These are phyloP conservation scores for Excoecaria cochinchinensis DNA, from an alignment of 345 rosid species.

Conservation along the genomic window DNA sequence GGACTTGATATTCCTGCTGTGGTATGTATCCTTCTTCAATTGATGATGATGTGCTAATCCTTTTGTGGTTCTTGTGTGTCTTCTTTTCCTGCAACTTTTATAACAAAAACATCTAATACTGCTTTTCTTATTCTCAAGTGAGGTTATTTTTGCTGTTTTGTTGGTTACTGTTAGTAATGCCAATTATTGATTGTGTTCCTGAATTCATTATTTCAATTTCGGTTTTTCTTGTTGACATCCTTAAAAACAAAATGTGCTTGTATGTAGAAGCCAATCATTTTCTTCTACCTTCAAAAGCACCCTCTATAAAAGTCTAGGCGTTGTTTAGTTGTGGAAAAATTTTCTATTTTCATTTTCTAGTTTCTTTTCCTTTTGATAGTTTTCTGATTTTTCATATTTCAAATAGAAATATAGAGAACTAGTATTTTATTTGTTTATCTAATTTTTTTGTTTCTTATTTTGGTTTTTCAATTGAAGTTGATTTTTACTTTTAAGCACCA, in stretches of 20 bases:
- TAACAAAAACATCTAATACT: no score
- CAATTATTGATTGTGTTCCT: not conserved
- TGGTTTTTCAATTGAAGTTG: not conserved
- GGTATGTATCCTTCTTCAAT: conserved; percentile 42
- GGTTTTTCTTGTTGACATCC: not conserved
- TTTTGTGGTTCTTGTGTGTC: not conserved
- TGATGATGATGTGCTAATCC: not conserved
- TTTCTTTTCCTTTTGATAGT: no score
- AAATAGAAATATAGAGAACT: no score
- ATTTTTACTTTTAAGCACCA: not conserved
- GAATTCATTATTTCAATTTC: not conserved
- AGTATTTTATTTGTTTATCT: not conserved
- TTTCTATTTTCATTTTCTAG: not conserved
- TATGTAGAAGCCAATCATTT: not conserved
- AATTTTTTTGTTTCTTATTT: not conserved
- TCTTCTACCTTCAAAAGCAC: not conserved
- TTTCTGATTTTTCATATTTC: no score
- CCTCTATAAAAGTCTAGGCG: not conserved
- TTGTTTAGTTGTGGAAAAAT: not conserved
- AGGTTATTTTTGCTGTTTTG: no score
- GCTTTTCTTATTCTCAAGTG: not conserved
- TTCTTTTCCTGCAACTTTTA: not conserved
- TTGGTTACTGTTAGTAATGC: not conserved
- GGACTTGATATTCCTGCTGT: conserved; percentile 97
- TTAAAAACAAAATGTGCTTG: not conserved